These are phyloP conservation scores for Fistulifera pelliculosa DNA, from an alignment of 108 stramenopile species.

Conservation along the genomic window DNA sequence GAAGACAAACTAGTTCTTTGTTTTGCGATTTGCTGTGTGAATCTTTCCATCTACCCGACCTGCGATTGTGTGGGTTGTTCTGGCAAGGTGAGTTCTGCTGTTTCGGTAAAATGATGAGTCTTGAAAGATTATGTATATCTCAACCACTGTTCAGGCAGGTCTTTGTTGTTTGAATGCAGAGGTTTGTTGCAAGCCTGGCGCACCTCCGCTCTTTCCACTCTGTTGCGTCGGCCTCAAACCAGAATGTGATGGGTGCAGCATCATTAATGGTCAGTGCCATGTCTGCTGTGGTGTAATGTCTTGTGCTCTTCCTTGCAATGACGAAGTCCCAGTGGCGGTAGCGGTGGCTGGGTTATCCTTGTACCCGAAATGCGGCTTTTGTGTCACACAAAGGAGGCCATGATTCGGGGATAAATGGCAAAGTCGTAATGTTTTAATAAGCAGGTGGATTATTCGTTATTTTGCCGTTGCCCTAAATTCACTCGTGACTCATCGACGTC, in stretches of 20 bases:
- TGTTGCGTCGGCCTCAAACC: conserved; percentile 20
- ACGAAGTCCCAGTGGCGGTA: conserved; percentile 62
- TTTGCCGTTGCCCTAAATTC: no score
- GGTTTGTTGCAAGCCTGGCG: conserved; percentile 66
- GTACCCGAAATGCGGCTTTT: conserved; percentile 12
- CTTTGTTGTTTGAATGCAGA: conserved; percentile 24
- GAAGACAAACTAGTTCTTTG: conserved; percentile 56
- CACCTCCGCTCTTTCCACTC: conserved; percentile 22
- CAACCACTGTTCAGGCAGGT: conserved; percentile 13
- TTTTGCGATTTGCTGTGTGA: conserved; percentile 55
- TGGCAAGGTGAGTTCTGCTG: conserved; percentile 6
- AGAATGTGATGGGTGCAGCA: conserved; percentile 38
- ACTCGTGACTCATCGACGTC: no score
- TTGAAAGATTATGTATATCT: not conserved
- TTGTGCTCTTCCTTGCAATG: conserved; percentile 64
- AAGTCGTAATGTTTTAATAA: no score
- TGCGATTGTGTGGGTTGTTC: not conserved
- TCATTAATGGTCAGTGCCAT: conserved; percentile 45
- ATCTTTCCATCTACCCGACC: conserved; percentile 2
- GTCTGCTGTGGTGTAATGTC: conserved; percentile 44
- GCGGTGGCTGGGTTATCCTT: conserved; percentile 36
- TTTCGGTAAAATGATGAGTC: not conserved
- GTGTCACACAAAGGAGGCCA: conserved; percentile 5
- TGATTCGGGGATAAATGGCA: not conserved
- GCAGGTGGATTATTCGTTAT: no score